Base-by-base conservation (phyloP, 2,329 filamentous ascomycete species). In the Zasmidium citrigriseum region DNA sequence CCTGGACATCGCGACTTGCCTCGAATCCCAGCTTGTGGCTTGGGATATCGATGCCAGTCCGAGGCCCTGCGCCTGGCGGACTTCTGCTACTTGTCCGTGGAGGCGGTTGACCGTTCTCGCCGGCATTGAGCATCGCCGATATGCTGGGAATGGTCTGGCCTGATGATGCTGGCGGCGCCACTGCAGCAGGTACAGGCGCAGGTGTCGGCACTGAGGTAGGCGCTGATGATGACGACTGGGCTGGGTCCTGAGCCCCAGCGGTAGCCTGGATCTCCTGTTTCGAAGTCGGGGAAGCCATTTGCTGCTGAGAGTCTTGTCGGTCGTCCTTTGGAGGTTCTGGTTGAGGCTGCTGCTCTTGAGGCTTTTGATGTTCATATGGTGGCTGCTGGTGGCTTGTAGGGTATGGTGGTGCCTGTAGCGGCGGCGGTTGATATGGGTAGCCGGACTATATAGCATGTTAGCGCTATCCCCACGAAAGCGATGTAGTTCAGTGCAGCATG, bases 101-200 rank as follows among this genome's bases (percentile, higher is more conserved):
- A 41, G 58, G 62, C 22, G 66, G 68, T 4, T 65, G 66, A 4
- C 59, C 64, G 41, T 62, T 61, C 41, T 63, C 66, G 18, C 66
- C 65, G 34, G 68, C 72, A 58, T 77, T 78, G 54, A 79, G 75
- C 60, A 79, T 73, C 11, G 80, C 72, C 16, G 74, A 79, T 57
- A 85, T 84, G 63, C 80, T 82, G 9, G 85, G 85, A 24, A 86
- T 83, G 18, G 71, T 74, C 25, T 72, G 70, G 18, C 66, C 69
- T 21, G 70, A 70, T 27, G 62, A 70, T 5, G 56, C 55, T 16
- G 67, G 74, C 76, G 46, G 46, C 45, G 24, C 45, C 23, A 48
- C 47, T 64, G 73, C 72, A 57, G 73, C 65, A 24, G 75, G 67
- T 14, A 74, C 71, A 45, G 47, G 51, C 16, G 59, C 41, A 4